Conservation (phyloP, 257 asterid genomes). For the Plectranthus barbatus region DNA sequence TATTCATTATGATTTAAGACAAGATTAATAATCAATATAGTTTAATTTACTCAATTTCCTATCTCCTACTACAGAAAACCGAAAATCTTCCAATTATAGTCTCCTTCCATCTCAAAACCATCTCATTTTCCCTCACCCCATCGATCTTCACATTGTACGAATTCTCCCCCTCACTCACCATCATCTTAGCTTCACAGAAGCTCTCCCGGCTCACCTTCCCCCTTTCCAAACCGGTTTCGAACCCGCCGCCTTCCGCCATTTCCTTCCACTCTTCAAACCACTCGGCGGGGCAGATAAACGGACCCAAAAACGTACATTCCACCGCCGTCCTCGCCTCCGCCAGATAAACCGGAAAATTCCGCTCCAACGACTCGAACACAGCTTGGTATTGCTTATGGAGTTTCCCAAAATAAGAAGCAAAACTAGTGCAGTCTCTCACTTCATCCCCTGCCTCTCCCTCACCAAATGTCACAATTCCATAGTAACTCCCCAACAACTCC, state of each 20-base stretch:
- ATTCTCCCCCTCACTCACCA: constrained; percentile 38
- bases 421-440: constrained; percentile 10
- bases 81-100: constrained; percentile 51
- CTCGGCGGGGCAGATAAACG: constrained; percentile 33
- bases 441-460: constrained; percentile 47
- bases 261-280: constrained; percentile 47
- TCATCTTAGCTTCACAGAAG: constrained; percentile 43
- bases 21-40: background rate
- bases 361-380: constrained; percentile 51
- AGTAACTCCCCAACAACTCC: constrained; percentile 18
- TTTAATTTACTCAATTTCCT: background rate
- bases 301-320: constrained; percentile 48
- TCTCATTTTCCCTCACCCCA: constrained; percentile 29
- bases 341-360: constrained; percentile 47
- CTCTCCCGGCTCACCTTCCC: constrained; percentile 34
- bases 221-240: constrained; percentile 17
- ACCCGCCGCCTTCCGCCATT: background rate
- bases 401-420: constrained; percentile 29
- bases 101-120: constrained; percentile 58
- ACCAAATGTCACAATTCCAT: constrained; percentile 45
- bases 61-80: background rate
- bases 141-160: constrained; percentile 28
- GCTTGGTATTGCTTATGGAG: constrained; percentile 38
- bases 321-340: constrained; percentile 57
- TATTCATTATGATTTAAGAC: too few species aligned